Percentiles rank a stretch among this genome's conserved stretches.
Evolutionary conservation across 2,329 filamentous ascomycete genomes (phyloP).

Genomic region (Verticillium dahliae): DNA sequence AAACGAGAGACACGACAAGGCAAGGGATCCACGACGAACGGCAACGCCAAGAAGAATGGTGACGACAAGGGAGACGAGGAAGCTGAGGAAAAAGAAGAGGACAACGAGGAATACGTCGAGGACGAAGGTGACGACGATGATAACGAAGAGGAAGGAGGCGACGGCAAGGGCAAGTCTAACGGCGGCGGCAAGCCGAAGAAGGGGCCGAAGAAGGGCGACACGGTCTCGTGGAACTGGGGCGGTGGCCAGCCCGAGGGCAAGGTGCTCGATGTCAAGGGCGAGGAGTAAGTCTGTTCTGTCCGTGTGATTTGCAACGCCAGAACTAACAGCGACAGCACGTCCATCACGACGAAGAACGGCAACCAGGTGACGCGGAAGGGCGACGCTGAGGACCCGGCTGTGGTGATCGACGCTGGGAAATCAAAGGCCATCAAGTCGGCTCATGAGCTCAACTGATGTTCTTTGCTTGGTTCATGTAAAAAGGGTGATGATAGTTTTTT

Average conservation of each 20-base stretch:
- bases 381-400: slow-evolving; percentile 31
- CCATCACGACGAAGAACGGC: slow-evolving; percentile 32
- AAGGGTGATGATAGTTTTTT: background rate
- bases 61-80: slow-evolving; percentile 11
- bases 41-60: slow-evolving; percentile 8
- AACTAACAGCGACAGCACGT: slow-evolving; percentile 18
- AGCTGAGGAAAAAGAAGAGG: slow-evolving; percentile 13
- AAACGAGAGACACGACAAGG: slow-evolving; percentile 22
- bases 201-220: slow-evolving; percentile 31
- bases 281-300: slow-evolving; percentile 23
- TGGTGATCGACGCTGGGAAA: slow-evolving; percentile 29
- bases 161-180: background rate
- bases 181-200: slow-evolving; percentile 16
- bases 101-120: slow-evolving; percentile 2
- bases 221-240: slow-evolving; percentile 40
- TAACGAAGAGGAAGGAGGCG: background rate
- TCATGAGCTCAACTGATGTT: slow-evolving; percentile 28
- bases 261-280: slow-evolving; percentile 34
- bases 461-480: background rate
- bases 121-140: slow-evolving; percentile 12
- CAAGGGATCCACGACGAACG: background rate
- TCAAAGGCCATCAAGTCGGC: slow-evolving; percentile 33
- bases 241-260: slow-evolving; percentile 34
- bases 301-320: background rate
- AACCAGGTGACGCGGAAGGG: slow-evolving; percentile 33